Base-by-base conservation (phyloP, 2,329 filamentous ascomycete genomes). In the Pseudocercospora musae region DNA sequence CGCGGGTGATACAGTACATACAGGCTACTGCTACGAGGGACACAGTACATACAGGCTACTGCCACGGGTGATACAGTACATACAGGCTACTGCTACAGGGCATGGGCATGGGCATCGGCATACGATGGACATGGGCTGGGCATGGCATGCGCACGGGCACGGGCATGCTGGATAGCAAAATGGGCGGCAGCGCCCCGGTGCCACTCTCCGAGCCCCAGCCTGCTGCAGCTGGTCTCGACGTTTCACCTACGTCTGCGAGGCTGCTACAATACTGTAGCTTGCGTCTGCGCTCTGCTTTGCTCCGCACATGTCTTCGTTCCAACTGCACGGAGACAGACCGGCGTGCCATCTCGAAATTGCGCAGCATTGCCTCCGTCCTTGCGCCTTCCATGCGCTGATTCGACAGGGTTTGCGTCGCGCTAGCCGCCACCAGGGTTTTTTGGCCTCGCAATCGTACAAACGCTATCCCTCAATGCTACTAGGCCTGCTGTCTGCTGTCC, bases 371-470 rank as follows among this genome's bases (percentile, higher is more conserved):
- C 57, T 56, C 27, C 50, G 57, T 52, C 40, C 49, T 29, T 57
- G 57, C 62, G 59, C 61, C 57, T 50, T 42, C 61, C 66, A 64
- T 62, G 59, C 65, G 62, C 44, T 62, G 57, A 60, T 55, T 59
- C 29, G 62, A 59, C 54, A 57, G 60, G 58, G 59, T 31, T 33
- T 54, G 60, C 60, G 57, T 65, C 48, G 55, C 58, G 57, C 48
- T 58, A 55, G 49, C 58, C 55, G 55, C 55, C 48, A 52, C 46
- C 54, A 62, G 40, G 58, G 55, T 60, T 42, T 61, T 53, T 62
- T 56, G 60, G 44, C 42, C 48, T 25, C 21, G 42, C 44, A 50
- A 58, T 57, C 57, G 31, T 37, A 31, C 40, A 49, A 58, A 52
- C 25, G 48, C 48, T 52, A 52, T 25, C 15, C 48, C 48, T 52